Percentiles rank a stretch among this genome's conserved stretches.
phyloP scores from a whole-genome alignment of 1,284 basidiomycete species.

The Thelephora terrestris region DNA sequence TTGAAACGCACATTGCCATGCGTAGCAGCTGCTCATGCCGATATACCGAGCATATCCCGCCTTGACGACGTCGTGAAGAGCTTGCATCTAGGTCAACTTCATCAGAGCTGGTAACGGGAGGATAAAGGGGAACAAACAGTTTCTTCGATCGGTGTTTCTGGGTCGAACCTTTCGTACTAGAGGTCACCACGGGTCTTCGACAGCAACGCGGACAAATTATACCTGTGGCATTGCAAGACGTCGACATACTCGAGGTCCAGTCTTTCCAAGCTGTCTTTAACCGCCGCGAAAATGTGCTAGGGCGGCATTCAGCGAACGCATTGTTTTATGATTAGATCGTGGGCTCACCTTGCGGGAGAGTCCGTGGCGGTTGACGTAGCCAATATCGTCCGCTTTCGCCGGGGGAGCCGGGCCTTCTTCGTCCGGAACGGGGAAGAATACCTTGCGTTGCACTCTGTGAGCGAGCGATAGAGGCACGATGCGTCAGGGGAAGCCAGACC shows the following conservation, averaged over 20 bases:
- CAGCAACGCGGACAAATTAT: not conserved
- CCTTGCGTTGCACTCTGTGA: not conserved
- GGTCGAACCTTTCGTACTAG: conserved; percentile 11
- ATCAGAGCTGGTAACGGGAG: not conserved
- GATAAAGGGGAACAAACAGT: conserved; percentile 16
- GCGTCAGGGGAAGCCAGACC: conserved; percentile 9
- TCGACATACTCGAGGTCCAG: conserved; percentile 28
- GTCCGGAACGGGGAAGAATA: not conserved
- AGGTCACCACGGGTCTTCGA: not conserved
- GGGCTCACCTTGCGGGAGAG: conserved; percentile 32
- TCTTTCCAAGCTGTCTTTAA: conserved; percentile 23
- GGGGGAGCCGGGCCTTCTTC: not conserved
- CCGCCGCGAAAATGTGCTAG: conserved; percentile 26
- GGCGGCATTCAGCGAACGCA: not conserved
- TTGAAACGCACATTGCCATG: conserved; percentile 18
- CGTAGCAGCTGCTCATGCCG: conserved; percentile 24
- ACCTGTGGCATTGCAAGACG: conserved; percentile 9
- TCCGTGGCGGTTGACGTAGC: conserved; percentile 35
- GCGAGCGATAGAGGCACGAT: not conserved
- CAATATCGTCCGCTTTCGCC: conserved; percentile 11
- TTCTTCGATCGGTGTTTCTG: conserved; percentile 15
- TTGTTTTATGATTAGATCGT: not conserved
- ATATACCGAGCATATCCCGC: conserved; percentile 20
- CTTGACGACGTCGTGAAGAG: conserved; percentile 22
- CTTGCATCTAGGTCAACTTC: conserved; percentile 14